These are phyloP conservation scores for Dryas alaskensis DNA, from an alignment of 306 rosid species.

Conservation along the genomic window DNA sequence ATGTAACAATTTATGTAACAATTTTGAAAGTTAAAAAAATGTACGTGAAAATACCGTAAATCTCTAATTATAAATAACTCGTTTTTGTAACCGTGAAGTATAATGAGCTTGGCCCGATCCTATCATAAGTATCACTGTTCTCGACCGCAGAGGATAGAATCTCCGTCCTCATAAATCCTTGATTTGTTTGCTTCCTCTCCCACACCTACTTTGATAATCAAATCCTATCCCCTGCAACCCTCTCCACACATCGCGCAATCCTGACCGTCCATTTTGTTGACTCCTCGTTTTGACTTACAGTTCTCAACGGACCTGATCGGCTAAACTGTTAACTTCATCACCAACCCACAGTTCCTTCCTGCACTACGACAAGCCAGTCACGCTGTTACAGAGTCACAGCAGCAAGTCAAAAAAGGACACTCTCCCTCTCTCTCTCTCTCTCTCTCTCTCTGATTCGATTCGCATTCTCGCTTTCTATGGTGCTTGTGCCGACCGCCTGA, in stretches of 20 bases:
- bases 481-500: slow-evolving; percentile 19
- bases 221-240: background rate
- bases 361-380: background rate
- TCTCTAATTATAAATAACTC: too few relatives aligned
- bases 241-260: background rate
- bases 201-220: background rate
- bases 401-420: background rate
- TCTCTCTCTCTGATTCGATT: background rate
- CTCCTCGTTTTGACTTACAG: too few relatives aligned
- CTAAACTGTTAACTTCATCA: background rate
- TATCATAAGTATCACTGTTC: background rate
- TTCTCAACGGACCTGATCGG: background rate
- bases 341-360: background rate
- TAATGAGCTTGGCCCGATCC: background rate
- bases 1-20: too few relatives aligned
- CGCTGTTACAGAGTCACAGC: background rate
- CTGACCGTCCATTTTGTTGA: background rate
- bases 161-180: too few relatives aligned
- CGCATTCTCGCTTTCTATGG: background rate
- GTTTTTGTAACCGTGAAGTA: too few relatives aligned
- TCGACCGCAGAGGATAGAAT: background rate
- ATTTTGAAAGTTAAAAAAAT: too few relatives aligned
- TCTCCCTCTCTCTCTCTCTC: background rate
- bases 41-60: too few relatives aligned
- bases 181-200: too few relatives aligned